Evolutionary conservation across 108 stramenopile species (phyloP).

Genomic region (Aurantiochytrium sp.): DNA sequence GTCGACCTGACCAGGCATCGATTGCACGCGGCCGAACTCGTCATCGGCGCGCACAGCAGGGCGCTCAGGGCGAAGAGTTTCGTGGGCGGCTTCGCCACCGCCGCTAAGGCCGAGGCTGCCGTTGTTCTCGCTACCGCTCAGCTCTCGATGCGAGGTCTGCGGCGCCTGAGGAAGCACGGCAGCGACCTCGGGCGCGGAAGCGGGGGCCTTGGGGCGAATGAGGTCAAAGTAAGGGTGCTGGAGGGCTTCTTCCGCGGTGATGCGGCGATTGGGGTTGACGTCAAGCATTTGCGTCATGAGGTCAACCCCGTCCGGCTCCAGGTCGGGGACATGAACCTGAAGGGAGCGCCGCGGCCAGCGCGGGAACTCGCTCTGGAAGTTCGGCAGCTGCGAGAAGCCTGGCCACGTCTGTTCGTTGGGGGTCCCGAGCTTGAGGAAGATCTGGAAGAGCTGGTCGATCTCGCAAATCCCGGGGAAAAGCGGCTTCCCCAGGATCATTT

Average conservation of each 20-base stretch:
- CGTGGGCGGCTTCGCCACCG: too few relatives aligned
- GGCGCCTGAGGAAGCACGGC: too few relatives aligned
- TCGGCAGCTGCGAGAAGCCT: constrained; percentile 30
- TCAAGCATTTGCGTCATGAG: constrained; percentile 73
- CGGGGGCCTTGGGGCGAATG: constrained; percentile 33
- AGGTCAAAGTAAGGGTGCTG: constrained; percentile 72
- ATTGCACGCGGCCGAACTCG: neutral
- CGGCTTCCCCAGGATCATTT: constrained; percentile 64
- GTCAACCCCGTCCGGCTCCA: constrained; percentile 66
- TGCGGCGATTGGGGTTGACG: constrained; percentile 77
- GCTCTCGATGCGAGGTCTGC: too few relatives aligned
- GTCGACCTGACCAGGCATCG: neutral
- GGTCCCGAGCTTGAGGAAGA: constrained; percentile 74
- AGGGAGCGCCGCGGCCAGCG: constrained; percentile 63
- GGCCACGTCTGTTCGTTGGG: constrained; percentile 72
- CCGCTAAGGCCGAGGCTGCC: too few relatives aligned
- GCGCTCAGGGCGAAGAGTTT: too few relatives aligned
- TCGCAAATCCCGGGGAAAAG: constrained; percentile 76
- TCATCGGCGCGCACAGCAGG: too few relatives aligned
- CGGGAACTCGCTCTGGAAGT: constrained; percentile 47
- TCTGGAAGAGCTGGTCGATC: constrained; percentile 81
- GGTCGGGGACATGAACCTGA: constrained; percentile 63
- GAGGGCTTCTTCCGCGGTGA: constrained; percentile 81
- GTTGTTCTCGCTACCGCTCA: too few relatives aligned
- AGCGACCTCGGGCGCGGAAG: neutral